Percentiles rank a stretch among this genome's conserved stretches.
phyloP scores from a whole-genome alignment of 768 basidiomycete genomes.

The Auricularia cornea region DNA sequence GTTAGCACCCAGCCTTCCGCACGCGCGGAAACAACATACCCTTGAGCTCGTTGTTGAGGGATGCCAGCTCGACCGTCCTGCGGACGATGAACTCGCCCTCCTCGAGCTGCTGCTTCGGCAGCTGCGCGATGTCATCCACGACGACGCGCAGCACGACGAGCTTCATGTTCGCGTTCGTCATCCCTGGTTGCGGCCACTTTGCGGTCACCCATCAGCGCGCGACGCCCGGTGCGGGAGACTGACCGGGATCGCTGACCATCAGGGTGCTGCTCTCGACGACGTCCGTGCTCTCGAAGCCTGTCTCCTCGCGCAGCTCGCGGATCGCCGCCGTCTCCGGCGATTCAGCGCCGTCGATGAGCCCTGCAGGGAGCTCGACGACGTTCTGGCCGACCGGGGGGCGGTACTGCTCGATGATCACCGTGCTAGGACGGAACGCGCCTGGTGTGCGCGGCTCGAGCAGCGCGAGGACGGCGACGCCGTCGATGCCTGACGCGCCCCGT shows the following conservation, averaged over 20 bases:
- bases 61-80: constrained; percentile 57
- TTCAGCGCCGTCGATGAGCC: constrained; percentile 82
- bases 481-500: constrained; percentile 65
- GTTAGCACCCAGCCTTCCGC: constrained; percentile 35
- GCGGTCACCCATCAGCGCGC: not conserved
- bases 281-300: constrained; percentile 54
- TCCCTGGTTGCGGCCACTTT: constrained; percentile 41
- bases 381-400: constrained; percentile 76
- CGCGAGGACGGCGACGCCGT: constrained; percentile 83
- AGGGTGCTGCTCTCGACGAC: constrained; percentile 57
- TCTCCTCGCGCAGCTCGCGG: constrained; percentile 89
- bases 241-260: constrained; percentile 66
- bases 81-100: constrained; percentile 79
- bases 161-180: constrained; percentile 93
- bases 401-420: constrained; percentile 86
- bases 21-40: constrained; percentile 36
- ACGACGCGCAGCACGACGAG: constrained; percentile 64
- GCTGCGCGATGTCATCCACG: constrained; percentile 39
- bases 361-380: constrained; percentile 66
- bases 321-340: constrained; percentile 71
- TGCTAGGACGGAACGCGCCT: constrained; percentile 62
- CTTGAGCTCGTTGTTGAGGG: constrained; percentile 54
- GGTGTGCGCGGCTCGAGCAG: constrained; percentile 63
- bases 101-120: constrained; percentile 68
- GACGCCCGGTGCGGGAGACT: constrained; percentile 9